Conservation (phyloP, 2,329 filamentous ascomycete genomes). For the Falciphora oryzae region DNA sequence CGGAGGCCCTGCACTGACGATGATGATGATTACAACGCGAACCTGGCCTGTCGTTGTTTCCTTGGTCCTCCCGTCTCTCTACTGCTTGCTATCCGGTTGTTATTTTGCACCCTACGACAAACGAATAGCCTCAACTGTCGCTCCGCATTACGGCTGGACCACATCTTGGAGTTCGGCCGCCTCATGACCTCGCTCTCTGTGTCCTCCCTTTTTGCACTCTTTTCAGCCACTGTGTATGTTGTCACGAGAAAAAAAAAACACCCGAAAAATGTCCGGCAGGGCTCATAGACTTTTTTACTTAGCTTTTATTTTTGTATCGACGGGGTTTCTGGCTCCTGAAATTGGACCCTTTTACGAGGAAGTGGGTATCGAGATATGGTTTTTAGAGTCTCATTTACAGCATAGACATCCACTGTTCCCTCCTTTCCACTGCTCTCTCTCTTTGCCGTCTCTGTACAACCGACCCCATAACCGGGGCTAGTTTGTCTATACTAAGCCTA, state of each 20-base stretch:
- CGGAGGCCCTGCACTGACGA: slow-evolving; percentile 21
- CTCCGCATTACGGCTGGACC: background rate
- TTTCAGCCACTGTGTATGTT: background rate
- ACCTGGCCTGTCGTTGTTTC: too few species aligned
- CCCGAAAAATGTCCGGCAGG: background rate
- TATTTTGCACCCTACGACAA: background rate
- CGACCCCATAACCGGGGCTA: background rate
- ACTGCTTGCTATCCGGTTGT: too few species aligned
- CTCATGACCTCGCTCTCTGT: background rate
- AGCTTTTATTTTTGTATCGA: background rate
- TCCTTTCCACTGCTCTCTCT: background rate
- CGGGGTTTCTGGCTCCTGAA: background rate
- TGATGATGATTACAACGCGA: too few species aligned
- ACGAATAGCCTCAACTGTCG: background rate
- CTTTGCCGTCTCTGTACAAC: background rate
- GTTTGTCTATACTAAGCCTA: background rate
- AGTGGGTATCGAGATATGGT: background rate
- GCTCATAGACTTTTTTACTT: background rate
- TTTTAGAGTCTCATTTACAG: background rate
- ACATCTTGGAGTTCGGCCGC: background rate
- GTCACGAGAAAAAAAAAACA: background rate
- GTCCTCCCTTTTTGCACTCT: background rate
- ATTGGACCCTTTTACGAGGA: background rate
- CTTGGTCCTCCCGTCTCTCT: too few species aligned
- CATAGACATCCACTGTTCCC: background rate